Conservation (phyloP, 2,329 filamentous ascomycete species). For the Fusarium sp. region DNA sequence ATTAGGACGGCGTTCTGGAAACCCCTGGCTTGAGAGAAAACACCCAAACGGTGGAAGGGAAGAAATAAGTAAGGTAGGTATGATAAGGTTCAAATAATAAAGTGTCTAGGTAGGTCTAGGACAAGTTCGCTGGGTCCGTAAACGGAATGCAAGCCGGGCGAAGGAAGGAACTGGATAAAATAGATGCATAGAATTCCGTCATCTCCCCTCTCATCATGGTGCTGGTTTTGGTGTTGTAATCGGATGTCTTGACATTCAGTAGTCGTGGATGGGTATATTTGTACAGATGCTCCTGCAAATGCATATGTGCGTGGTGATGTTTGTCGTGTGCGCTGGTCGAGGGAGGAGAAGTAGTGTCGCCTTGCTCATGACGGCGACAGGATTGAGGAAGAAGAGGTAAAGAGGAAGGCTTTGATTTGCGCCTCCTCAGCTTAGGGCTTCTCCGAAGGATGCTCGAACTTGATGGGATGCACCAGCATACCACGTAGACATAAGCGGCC, state of each 20-base stretch:
- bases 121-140: conserved; percentile 44
- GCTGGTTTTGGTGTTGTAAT: conserved; percentile 27
- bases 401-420: background rate
- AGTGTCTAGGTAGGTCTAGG: conserved; percentile 49
- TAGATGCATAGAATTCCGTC: conserved; percentile 43
- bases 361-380: conserved; percentile 49
- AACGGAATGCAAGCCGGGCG: conserved; percentile 42
- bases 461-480: conserved; percentile 86
- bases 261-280: conserved; percentile 50
- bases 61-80: conserved; percentile 38
- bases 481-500: conserved; percentile 84
- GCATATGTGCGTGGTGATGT: conserved; percentile 49
- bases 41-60: conserved; percentile 48
- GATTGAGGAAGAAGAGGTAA: conserved; percentile 5
- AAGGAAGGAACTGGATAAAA: conserved; percentile 43
- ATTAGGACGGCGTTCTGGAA: conserved; percentile 46
- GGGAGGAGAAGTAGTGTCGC: conserved; percentile 40
- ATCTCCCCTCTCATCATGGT: conserved; percentile 42
- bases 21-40: conserved; percentile 43
- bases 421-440: conserved; percentile 39
- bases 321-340: conserved; percentile 46
- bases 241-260: conserved; percentile 44
- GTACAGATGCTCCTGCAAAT: conserved; percentile 51
- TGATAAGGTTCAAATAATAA: conserved; percentile 48
- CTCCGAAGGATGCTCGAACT: conserved; percentile 70